Conservation (phyloP, 2,329 filamentous ascomycete genomes). For the Colletotrichum australisinense region DNA sequence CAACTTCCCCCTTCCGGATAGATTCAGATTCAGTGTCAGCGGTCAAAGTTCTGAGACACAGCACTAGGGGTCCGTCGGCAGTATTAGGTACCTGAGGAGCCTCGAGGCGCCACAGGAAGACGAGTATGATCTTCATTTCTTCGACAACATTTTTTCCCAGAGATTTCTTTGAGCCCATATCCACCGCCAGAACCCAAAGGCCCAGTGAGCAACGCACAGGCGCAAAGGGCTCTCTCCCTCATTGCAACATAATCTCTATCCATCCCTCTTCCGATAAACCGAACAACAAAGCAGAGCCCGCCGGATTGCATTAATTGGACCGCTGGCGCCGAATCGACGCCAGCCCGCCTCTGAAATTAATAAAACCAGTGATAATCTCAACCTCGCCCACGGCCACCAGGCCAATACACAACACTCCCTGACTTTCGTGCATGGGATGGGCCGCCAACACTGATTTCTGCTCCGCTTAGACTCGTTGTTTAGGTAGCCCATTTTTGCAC, state of each 20-base stretch:
- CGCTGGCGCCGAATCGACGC: background rate
- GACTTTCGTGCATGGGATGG: background rate
- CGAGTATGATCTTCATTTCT: background rate
- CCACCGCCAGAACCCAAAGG: background rate
- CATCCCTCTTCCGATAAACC: background rate
- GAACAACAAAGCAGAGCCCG: constrained; percentile 24
- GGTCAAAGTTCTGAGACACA: background rate
- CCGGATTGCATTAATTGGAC: constrained; percentile 23
- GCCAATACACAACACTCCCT: background rate
- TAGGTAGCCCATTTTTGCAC: constrained; percentile 3
- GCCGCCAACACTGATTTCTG: background rate
- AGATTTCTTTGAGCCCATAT: background rate
- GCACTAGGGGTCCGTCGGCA: background rate
- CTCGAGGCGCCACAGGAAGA: background rate
- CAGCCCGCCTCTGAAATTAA: constrained; percentile 4
- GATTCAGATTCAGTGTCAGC: background rate
- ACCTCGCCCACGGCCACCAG: background rate
- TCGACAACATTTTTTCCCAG: background rate
- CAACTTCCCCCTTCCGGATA: background rate
- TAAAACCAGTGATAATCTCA: constrained; percentile 14
- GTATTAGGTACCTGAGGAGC: background rate
- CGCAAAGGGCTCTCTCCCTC: background rate
- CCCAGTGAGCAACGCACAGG: constrained; percentile 14
- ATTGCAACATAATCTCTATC: constrained; percentile 3
- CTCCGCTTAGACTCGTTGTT: constrained; percentile 2